Evolutionary conservation across 768 basidiomycete genomes (phyloP), one percentile per base, ranked within the genome.

Genomic region (Dentipellis fragilis): DNA sequence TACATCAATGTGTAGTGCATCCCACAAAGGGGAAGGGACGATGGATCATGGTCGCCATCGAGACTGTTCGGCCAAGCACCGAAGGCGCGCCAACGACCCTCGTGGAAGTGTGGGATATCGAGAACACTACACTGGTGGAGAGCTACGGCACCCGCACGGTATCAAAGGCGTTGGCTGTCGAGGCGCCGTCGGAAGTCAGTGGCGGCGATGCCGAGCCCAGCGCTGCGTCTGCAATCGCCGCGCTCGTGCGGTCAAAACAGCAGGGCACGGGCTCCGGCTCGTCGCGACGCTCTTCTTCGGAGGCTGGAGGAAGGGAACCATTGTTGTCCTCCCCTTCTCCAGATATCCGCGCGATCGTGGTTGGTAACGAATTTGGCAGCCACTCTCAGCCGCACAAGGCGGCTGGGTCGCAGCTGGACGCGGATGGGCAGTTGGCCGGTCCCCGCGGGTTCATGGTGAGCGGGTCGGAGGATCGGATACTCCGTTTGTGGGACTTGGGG

Each of bases 61-160:
- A 87, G 63, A 73, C 80, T 1, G 17, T 54, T 39, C 51, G 52
- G 45, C 46, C 53, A 8, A 62, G 75, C 2, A 74, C 76, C 10
- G 75, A 76, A 42, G 50, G 35, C 12, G 63, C 65, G 48, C 54
- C 59, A 12, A 63, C 62, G 2, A 73, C 75, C 36, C 67, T 93
- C 46, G 74, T 92, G 6, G 92, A 96, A 65, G 88, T 93, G 1
- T 96, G 93, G 90, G 93, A 98, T 65, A 82, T 98, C 52, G 93
- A 95, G 69, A 84, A 83, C 61, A 80, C 82, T 0, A 68, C 72
- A 17, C 69, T 93, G 34, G 87, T 95, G 49, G 94, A 97, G 69
- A 84, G 80, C 6, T 96, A 85, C 64, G 72, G 80, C 35, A 82
- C 83, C 7, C 73, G 83, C 54, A 76, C 71, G 35, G 74, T 75